Conservation (phyloP, 805 yeast genomes). For the Hanseniaspora hatyaiensis region DNA sequence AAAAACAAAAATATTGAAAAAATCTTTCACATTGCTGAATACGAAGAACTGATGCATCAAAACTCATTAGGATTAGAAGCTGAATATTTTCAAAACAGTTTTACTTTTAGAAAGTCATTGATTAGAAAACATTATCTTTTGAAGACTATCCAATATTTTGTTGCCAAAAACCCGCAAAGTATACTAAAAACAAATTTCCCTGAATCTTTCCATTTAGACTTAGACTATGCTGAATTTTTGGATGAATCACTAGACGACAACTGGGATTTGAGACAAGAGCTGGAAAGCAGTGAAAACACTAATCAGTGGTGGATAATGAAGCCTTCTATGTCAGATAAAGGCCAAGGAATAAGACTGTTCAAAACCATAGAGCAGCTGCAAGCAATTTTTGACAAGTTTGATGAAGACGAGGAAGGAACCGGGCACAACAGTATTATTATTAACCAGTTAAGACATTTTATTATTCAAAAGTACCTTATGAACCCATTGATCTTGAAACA, state of each 20-base stretch:
- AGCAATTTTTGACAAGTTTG: constrained; percentile 71
- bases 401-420: constrained; percentile 44
- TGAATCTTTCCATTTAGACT: constrained; percentile 64
- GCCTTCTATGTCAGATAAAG: constrained; percentile 95
- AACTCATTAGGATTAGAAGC: constrained; percentile 33
- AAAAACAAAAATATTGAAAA: no score
- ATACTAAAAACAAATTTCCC: constrained; percentile 53
- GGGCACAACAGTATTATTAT: constrained; percentile 58
- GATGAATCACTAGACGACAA: constrained; percentile 90
- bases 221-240: constrained; percentile 90
- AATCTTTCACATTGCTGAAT: constrained; percentile 73
- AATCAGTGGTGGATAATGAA: constrained; percentile 72
- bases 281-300: constrained; percentile 39
- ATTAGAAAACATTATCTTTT: constrained; percentile 83
- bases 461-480: constrained; percentile 69
- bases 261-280: constrained; percentile 72
- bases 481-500: constrained; percentile 54
- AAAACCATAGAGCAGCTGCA: constrained; percentile 69
- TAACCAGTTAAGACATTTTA: constrained; percentile 80
- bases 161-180: constrained; percentile 63
- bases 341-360: constrained; percentile 86
- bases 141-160: constrained; percentile 66
- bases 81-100: constrained; percentile 60
- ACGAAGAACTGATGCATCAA: constrained; percentile 48
- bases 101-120: constrained; percentile 77